phyloP scores from a whole-genome alignment of 2,329 filamentous ascomycete species.

The Fusarium sp. region DNA sequence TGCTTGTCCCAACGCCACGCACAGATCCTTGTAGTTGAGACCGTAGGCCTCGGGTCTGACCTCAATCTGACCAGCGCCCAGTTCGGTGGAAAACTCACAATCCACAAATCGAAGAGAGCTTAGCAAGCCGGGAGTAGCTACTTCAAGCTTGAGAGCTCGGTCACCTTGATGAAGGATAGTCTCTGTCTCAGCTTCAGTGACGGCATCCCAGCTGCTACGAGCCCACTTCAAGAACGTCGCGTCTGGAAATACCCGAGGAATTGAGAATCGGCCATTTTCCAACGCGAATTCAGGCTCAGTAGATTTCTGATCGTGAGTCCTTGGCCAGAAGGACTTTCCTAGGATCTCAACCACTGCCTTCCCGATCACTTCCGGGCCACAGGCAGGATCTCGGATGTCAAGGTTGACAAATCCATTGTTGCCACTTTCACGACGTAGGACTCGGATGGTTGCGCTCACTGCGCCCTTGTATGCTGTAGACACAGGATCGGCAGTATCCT shows the following conservation, averaged over 20 bases:
- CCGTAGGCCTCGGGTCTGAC: not conserved
- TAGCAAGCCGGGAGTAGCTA: not conserved
- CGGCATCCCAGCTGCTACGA: not conserved
- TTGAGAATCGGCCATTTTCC: not conserved
- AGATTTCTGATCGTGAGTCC: not conserved
- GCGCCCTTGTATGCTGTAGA: slow-evolving; percentile 6
- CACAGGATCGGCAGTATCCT: not conserved
- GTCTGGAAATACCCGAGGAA: slow-evolving; percentile 7
- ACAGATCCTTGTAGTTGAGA: slow-evolving; percentile 4
- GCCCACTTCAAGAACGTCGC: slow-evolving; percentile 7
- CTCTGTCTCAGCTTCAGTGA: not conserved
- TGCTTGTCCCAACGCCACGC: not conserved
- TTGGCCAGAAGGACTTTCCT: not conserved
- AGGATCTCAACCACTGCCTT: not conserved
- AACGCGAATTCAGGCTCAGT: slow-evolving; percentile 1
- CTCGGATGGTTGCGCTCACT: not conserved
- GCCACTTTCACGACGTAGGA: slow-evolving; percentile 11
- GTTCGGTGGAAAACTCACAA: not conserved
- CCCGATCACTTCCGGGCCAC: accelerated
- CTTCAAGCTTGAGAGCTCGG: not conserved
- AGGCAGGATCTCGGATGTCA: not conserved
- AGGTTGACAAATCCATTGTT: not conserved
- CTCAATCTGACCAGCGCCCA: not conserved
- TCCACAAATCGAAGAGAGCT: slow-evolving; percentile 3
- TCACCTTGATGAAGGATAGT: not conserved